Base-by-base conservation (phyloP, 805 yeast species). In the Starmerella gropengiesseri region DNA sequence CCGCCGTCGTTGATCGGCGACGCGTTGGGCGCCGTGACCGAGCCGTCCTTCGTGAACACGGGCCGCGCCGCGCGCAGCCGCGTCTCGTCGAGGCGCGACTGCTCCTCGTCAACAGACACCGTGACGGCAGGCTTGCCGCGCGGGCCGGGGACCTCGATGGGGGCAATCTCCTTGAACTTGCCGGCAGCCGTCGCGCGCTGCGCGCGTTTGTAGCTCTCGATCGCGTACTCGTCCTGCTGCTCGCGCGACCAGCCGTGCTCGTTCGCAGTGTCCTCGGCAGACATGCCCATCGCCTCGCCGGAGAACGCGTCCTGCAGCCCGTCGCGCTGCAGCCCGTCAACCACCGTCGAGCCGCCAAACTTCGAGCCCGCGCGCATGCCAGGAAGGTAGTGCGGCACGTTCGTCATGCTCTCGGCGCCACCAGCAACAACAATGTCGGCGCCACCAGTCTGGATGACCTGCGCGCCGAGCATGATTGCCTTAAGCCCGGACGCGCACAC, bases 401-500 rank as follows among this genome's bases (percentile, higher is more conserved):
- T 89, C 46, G 94, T 71, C 98, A 91, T 89, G 44, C 94, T 81
- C 67, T 91, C 98, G 54, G 95, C 91, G 59, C 98, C 98, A 54
- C 97, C 98, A 22, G 89, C 93, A 53, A 91, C 81, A 34, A 91
- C 91, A 47, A 89, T 77, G 58, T 87, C 95, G 43, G 95, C 94
- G 51, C 73, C 69, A 43, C 96, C 96, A 51, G 89, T 73, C 60
- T 81, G 64, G 55, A 91, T 87, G 41, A 86, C 67, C 68, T 87
- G 97, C 31, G 96, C 86, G 50, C 84, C 98, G 47, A 82, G 64
- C 56, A 87, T 85, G 55, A 85, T 77, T 33, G 95, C 75, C 68
- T 91, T 91, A 77, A 87, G 68, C 53, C 95, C 97, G 13, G 95
- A 82, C 30, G 98, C 94, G 70, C 98, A 91, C 43, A 91, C 97